phyloP scores from a whole-genome alignment of 2,329 filamentous ascomycete species.

The Raffaelea ambrosiae region DNA sequence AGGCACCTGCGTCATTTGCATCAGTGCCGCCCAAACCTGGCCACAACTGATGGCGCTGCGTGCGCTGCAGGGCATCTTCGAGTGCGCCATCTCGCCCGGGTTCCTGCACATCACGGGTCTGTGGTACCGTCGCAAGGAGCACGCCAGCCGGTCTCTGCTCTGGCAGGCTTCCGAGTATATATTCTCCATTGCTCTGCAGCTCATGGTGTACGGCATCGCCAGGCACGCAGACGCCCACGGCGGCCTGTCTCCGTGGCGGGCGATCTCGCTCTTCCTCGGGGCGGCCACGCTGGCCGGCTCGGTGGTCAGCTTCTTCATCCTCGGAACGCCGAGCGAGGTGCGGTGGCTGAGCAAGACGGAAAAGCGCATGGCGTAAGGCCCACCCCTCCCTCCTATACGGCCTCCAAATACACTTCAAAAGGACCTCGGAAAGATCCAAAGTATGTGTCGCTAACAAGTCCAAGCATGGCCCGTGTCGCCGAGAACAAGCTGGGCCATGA shows the following conservation, averaged over 20 bases:
- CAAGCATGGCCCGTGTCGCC: neutral
- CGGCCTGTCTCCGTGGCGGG: conserved; percentile 4
- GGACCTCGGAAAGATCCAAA: too few species aligned
- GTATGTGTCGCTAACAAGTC: neutral
- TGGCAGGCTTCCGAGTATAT: conserved; percentile 29
- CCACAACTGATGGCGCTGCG: conserved; percentile 25
- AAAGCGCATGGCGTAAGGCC: conserved; percentile 21
- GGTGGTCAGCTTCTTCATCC: conserved; percentile 22
- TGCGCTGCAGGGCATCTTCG: conserved; percentile 27
- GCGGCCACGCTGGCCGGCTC: conserved; percentile 23
- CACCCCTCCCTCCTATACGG: neutral
- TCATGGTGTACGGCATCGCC: conserved; percentile 28
- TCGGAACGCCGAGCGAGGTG: conserved; percentile 28
- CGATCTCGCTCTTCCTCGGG: conserved; percentile 25
- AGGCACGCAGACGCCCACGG: neutral
- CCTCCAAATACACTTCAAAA: too few species aligned
- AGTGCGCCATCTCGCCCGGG: conserved; percentile 28
- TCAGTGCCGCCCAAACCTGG: conserved; percentile 28
- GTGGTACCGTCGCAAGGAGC: conserved; percentile 29
- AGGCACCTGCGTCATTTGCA: conserved; percentile 22
- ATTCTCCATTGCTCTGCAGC: conserved; percentile 23
- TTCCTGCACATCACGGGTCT: conserved; percentile 28
- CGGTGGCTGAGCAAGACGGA: conserved; percentile 25
- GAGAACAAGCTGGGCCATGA: conserved; percentile 1
- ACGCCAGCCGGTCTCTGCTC: conserved; percentile 24